These are phyloP conservation scores for Beauveria sp. DNA, from an alignment of 2,329 filamentous ascomycete species.

Conservation along the genomic window DNA sequence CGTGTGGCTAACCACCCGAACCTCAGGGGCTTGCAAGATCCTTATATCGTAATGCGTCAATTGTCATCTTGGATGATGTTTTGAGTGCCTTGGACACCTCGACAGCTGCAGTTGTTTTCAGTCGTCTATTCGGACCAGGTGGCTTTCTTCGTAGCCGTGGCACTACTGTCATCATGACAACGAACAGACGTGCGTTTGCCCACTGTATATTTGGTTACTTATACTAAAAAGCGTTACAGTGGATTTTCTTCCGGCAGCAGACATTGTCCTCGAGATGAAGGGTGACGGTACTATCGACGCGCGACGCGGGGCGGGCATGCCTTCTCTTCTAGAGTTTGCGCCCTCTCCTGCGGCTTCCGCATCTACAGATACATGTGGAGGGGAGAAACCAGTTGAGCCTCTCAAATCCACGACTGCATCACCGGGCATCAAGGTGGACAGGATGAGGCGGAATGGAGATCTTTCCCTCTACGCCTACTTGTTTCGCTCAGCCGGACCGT, in stretches of 20 bases:
- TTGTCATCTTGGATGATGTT: conserved; percentile 39
- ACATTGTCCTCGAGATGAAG: background rate
- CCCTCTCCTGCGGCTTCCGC: no score
- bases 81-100: conserved; percentile 37
- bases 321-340: no score
- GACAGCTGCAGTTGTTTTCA: conserved; percentile 35
- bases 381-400: no score
- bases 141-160: conserved; percentile 30
- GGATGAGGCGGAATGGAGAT: background rate
- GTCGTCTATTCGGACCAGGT: conserved; percentile 29
- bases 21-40: conserved; percentile 37
- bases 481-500: background rate
- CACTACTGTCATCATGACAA: background rate
- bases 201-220: no score
- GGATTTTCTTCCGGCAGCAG: background rate
- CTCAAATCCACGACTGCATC: background rate
- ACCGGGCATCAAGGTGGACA: background rate
- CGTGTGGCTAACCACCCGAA: background rate
- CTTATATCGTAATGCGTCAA: conserved; percentile 29
- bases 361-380: no score
- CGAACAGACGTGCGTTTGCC: background rate
- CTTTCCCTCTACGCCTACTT: background rate
- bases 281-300: background rate
- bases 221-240: background rate
- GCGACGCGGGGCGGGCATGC: background rate